Percentiles rank a stretch among this genome's conserved stretches.
phyloP scores from a whole-genome alignment of 108 stramenopile genomes.

The Pseudonitzschia multistriata region DNA sequence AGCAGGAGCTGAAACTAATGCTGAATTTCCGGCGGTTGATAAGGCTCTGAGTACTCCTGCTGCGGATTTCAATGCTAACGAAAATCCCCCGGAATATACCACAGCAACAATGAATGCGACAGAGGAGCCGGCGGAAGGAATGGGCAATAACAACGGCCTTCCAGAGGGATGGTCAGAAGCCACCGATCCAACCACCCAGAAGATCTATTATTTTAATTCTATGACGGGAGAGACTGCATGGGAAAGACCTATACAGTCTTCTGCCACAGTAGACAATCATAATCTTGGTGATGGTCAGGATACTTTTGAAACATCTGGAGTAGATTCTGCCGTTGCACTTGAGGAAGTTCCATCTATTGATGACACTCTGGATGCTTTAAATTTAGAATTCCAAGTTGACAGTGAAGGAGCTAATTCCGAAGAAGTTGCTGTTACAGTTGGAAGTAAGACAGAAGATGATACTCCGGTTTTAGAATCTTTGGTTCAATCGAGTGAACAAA shows the following conservation, averaged over 20 bases:
- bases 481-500: neutral
- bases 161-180: slow-evolving; percentile 46
- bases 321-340: neutral
- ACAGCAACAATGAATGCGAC: neutral
- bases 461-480: neutral
- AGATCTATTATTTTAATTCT: slow-evolving; percentile 58
- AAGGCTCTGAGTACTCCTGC: neutral
- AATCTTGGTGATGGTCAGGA: too few relatives aligned
- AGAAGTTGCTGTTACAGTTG: neutral
- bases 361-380: slow-evolving; percentile 19
- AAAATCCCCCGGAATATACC: too few relatives aligned
- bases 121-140: neutral
- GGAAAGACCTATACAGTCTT: slow-evolving; percentile 31
- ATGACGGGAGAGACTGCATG: slow-evolving; percentile 49
- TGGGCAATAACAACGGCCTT: slow-evolving; percentile 1
- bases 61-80: neutral
- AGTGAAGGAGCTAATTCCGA: neutral
- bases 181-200: slow-evolving; percentile 42
- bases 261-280: neutral
- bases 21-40: neutral
- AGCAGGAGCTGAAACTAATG: neutral
- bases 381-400: slow-evolving; percentile 23
- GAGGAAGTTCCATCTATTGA: slow-evolving; percentile 13
- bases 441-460: neutral
- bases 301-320: neutral